Conservation (phyloP, 2,329 filamentous ascomycete species). For the Cytospora leucostoma region DNA sequence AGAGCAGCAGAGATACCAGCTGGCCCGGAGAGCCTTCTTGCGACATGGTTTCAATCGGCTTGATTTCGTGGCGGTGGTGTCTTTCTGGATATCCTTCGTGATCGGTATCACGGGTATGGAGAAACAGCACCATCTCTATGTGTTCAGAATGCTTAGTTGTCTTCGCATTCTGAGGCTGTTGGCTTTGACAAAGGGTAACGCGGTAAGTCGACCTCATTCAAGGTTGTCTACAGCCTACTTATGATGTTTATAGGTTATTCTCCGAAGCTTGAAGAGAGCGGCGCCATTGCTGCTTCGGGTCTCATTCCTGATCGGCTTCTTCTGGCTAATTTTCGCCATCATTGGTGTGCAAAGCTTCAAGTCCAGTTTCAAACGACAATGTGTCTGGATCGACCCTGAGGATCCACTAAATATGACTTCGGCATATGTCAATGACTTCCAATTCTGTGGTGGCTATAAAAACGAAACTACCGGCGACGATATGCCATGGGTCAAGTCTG, state of each 20-base stretch:
- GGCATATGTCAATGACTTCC: conserved; percentile 63
- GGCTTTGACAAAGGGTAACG: conserved; percentile 88
- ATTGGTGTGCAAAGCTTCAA: conserved; percentile 97
- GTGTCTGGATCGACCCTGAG: conserved; percentile 71
- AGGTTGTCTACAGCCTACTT: background rate
- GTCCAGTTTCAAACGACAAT: conserved; percentile 74
- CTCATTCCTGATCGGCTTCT: conserved; percentile 91
- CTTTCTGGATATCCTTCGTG: conserved; percentile 89
- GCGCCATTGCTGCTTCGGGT: conserved; percentile 90
- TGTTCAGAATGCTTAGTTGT: conserved; percentile 96
- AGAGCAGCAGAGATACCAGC: conserved; percentile 79
- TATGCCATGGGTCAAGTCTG: conserved; percentile 67
- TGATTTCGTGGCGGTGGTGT: conserved; percentile 91
- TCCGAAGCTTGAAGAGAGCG: conserved; percentile 93
- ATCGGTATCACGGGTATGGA: conserved; percentile 73
- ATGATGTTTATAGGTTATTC: conserved; percentile 67
- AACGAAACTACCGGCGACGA: conserved; percentile 57
- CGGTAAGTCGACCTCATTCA: conserved; percentile 55
- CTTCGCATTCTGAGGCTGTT: conserved; percentile 90
- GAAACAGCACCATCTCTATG: conserved; percentile 69
- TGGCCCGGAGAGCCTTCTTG: conserved; percentile 89
- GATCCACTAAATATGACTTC: conserved; percentile 56
- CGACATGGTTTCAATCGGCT: conserved; percentile 94
- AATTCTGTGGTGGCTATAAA: conserved; percentile 86
- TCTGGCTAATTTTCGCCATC: conserved; percentile 97